Base-by-base conservation (phyloP, 2,329 filamentous ascomycete genomes). In the Diaporthe helianthi region DNA sequence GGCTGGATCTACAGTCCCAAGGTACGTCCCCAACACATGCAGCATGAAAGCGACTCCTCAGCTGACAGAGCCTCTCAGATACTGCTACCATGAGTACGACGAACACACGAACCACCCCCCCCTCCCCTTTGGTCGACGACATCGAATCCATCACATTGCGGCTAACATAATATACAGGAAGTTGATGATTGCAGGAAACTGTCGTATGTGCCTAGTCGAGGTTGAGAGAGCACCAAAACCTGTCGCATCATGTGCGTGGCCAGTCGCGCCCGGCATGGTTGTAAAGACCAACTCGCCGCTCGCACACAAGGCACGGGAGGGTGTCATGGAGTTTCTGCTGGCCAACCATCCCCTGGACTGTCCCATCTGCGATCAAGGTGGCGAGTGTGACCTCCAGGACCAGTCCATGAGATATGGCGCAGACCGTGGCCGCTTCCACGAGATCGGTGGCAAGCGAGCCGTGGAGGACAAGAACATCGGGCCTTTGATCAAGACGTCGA, bases 381-480 rank as follows among this genome's bases (percentile, higher is more conserved):
- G 96, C 79, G 96, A 99, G 82, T 99, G 96, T 83, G 96, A 99
- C 86, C 89, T 99, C 71, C 96, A 99, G 83, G 96, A 99, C 81
- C 96, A 99, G 86, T 98, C 95, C 68, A 98, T 99, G 95, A 89
- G 96, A 82, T 99, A 99, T 80, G 96, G 96, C 77, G 93, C 92
- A 73, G 96, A 99, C 83, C 89, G 96, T 79, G 96, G 96, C 72
- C 92, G 96, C 76, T 99, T 99, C 85, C 96, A 99, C 84, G 96
- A 99, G 83, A 83, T 97, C 78, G 90, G 89, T 68, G 96, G 96
- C 83, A 99, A 99, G 88, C 93, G 96, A 85, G 96, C 94, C 31
- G 94, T 98, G 47, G 96, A 99, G 84, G 96, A 99, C 83, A 99
- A 99, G 88, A 98, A 99, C 82, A 98, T 99, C 77, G 96, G 96